phyloP scores from a whole-genome alignment of 106 monocot species.

The Dioscorea zingiberensis region DNA sequence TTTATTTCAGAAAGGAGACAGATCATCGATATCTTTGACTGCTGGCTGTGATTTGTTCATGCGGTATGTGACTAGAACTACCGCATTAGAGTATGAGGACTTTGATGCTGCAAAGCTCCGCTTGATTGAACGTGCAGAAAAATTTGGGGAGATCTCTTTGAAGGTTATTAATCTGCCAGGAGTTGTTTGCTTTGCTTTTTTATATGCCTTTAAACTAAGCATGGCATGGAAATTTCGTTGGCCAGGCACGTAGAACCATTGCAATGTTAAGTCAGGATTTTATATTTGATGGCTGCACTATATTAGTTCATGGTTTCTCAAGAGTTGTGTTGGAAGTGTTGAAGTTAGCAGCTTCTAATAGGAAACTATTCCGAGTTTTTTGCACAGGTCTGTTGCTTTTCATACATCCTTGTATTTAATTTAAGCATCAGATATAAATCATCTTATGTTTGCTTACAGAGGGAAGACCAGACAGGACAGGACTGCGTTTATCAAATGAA shows the following conservation, averaged over 20 bases:
- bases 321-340: slow-evolving; percentile 90
- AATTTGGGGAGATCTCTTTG: slow-evolving; percentile 91
- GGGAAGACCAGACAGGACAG: slow-evolving; percentile 94
- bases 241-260: slow-evolving; percentile 78
- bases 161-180: slow-evolving; percentile 39
- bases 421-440: background rate
- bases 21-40: slow-evolving; percentile 87
- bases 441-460: slow-evolving; percentile 36
- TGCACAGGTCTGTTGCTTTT: slow-evolving; percentile 62
- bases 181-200: background rate
- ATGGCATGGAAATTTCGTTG: background rate
- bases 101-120: slow-evolving; percentile 86
- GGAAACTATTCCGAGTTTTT: slow-evolving; percentile 80
- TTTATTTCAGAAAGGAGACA: slow-evolving; percentile 77
- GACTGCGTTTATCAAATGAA: slow-evolving; percentile 72
- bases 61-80: slow-evolving; percentile 90
- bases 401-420: background rate
- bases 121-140: slow-evolving; percentile 90
- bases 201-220: background rate
- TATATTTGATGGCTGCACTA: slow-evolving; percentile 89
- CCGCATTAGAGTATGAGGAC: slow-evolving; percentile 90
- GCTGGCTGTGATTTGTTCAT: slow-evolving; percentile 97
- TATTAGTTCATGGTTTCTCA: slow-evolving; percentile 92
- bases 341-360: slow-evolving; percentile 72
- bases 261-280: slow-evolving; percentile 96